phyloP scores from a whole-genome alignment of 306 rosid genomes.

The Medicago arabica region DNA sequence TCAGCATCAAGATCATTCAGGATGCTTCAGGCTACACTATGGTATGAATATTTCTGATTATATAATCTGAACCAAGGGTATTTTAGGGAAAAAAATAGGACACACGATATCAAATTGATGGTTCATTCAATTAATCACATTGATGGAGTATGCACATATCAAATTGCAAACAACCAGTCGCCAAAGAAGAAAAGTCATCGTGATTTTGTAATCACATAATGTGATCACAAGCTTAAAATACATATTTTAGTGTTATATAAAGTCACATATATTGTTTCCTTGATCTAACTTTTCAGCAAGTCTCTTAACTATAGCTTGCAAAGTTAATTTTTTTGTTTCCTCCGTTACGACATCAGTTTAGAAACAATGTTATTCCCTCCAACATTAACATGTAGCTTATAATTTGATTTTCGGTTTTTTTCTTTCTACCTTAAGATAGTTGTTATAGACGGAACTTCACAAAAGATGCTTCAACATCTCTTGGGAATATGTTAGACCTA shows the following conservation, averaged over 20 bases:
- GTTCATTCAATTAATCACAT: not conserved
- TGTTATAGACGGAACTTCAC: not conserved
- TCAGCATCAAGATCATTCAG: too few species aligned
- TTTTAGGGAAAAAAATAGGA: too few species aligned
- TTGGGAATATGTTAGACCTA: slow-evolving; percentile 5
- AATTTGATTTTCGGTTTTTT: not conserved
- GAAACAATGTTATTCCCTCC: too few species aligned
- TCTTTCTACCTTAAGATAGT: not conserved
- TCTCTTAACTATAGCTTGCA: not conserved
- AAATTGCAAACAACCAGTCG: not conserved
- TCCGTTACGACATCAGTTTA: too few species aligned
- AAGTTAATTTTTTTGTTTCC: not conserved
- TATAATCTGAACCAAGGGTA: too few species aligned
- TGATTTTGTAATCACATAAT: not conserved
- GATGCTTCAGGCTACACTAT: too few species aligned
- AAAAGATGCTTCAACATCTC: not conserved
- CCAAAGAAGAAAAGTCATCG: not conserved
- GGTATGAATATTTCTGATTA: too few species aligned
- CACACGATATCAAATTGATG: too few species aligned
- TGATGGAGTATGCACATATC: not conserved
- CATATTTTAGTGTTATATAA: not conserved
- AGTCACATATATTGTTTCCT: not conserved
- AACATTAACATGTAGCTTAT: too few species aligned
- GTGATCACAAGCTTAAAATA: not conserved
- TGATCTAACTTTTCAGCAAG: too few species aligned